Evolutionary conservation across 805 yeast species (phyloP), one percentile per base, ranked within the genome.

Genomic region (Metschnikowia drakensbergensis): DNA sequence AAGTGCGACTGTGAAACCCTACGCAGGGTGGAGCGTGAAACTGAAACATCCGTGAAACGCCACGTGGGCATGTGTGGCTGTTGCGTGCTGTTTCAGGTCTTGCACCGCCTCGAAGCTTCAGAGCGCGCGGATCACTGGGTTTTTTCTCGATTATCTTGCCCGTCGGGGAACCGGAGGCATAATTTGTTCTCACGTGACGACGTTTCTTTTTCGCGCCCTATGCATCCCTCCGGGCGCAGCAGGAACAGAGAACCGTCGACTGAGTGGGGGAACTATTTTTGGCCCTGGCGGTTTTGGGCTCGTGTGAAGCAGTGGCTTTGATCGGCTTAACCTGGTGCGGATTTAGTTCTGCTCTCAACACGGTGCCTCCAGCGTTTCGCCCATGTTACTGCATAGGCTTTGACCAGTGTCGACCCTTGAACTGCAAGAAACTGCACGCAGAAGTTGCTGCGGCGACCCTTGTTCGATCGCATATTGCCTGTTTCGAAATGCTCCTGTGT

Each of bases 151-250:
- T 45, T 25, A 40, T 17, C 23, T 45, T 38, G 23, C 46, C 48
- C 10, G 10, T 42, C 35, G 17, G 39, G 34, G 39, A 42, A 25
- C 23, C 13, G 13, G 38, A 11, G 9, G 40, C 37, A 26, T 10
- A 27, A 13, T n/a, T 11, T 6, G 3, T 25, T 23, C 8, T 37
- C 54, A 46, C 56, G 50, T 47, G 51, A 47, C 43, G 35, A 25
- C 6, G 28, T 35, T 39, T 33, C 32, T 39, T 47, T 39, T 32
- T 17, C 26, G 42, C 10, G 40, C 30, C 22, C n/a, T 26, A 32
- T 47, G 48, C 48, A 42, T 41, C 29, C n/a, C 7, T 6, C 34
- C 17, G 26, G 48, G 48, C 50, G 50, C 47, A 37, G 42, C 48
- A 42, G 22, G 17, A 17, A 17, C 17, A 17, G 17, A 17, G 17